These are phyloP conservation scores for Syzygium malaccense DNA, from an alignment of 441 rosid genomes.

Conservation along the genomic window DNA sequence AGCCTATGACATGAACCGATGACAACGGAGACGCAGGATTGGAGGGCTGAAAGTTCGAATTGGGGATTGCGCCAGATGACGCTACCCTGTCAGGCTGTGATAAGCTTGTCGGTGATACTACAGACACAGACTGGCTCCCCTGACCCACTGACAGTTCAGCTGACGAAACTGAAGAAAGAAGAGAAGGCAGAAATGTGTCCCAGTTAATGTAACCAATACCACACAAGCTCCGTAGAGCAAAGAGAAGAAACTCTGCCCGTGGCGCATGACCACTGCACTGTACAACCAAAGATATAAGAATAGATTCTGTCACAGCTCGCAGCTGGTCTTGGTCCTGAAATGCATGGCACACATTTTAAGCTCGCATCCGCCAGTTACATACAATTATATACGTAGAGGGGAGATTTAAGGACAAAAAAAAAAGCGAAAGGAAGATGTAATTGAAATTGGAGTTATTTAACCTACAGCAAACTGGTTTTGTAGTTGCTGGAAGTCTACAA, in stretches of 20 bases:
- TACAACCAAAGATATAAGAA: slow-evolving; percentile 70
- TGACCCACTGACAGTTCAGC: slow-evolving; percentile 62
- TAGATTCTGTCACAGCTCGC: slow-evolving; percentile 74
- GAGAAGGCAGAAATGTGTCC: slow-evolving; percentile 80
- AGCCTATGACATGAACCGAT: slow-evolving; percentile 72
- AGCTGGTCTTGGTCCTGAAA: slow-evolving; percentile 86
- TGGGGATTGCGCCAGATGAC: slow-evolving; percentile 39
- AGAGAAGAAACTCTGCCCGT: slow-evolving; percentile 88
- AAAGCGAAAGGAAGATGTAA: background rate
- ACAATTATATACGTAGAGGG: background rate
- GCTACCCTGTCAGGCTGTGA: slow-evolving; percentile 54
- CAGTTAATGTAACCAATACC: slow-evolving; percentile 75
- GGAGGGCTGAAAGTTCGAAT: slow-evolving; percentile 50
- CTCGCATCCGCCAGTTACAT: background rate
- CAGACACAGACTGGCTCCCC: slow-evolving; percentile 45
- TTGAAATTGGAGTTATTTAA: background rate
- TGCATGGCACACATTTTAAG: background rate
- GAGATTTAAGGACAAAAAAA: background rate
- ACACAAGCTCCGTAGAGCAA: slow-evolving; percentile 72
- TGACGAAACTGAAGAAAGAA: slow-evolving; percentile 78
- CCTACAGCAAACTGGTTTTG: slow-evolving; percentile 67
- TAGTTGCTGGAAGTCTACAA: slow-evolving; percentile 76
- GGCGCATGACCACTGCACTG: slow-evolving; percentile 87
- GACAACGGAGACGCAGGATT: slow-evolving; percentile 60
- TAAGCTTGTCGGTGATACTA: slow-evolving; percentile 50